Evolutionary conservation across 257 asterid species (phyloP), one percentile per base, ranked within the genome.

Genomic region (Coffea canephora): DNA sequence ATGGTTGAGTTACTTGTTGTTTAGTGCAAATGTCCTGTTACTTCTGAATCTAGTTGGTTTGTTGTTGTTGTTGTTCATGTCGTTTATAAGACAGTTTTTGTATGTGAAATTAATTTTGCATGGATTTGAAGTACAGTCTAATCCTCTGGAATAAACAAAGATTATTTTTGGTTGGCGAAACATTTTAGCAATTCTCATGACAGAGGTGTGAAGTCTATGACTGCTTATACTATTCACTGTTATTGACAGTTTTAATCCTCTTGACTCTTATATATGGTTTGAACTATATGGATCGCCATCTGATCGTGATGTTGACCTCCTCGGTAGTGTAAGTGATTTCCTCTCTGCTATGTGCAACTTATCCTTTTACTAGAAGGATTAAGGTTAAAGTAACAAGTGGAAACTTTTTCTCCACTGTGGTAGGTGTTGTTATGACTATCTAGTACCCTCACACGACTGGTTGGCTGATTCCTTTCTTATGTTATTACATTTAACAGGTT

Each of bases 231-330:
- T 62, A 39, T 10, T 13, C 43, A 34, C 75, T 79, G 75, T 79
- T 83, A 69, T 87, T 75, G 83, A 74, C 96, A 93, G 97, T 83
- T 95, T 95, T 78, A 95, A 95, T 86, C 99, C 98, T 78, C 92
- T 93, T 75, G 99, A 91, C 83, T 95, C 99, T 62, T 76, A 84
- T 89, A 91, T 95, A 90, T 95, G 99, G 97, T 93, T 95, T 82
- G 97, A 95, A 87, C 80, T 95, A 82, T 93, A 81, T 62, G 99
- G 98, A 85, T 85, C 97, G 48, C 98, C 98, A 75, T 91, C 97
- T 73, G 98, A 95, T 88, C 91, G 96, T 73, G 99, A 95, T 86
- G 97, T 93, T 82, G 94, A 93, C 85, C 91, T 95, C 86, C 89
- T 95, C 55, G 97, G 99, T 52, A 91, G 97, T 87, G 99, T 95